Percentiles rank a stretch among this genome's conserved stretches.
Evolutionary conservation across 495 filamentous ascomycete species (phyloP).

Genomic region (Annulohypoxylon moriforme): DNA sequence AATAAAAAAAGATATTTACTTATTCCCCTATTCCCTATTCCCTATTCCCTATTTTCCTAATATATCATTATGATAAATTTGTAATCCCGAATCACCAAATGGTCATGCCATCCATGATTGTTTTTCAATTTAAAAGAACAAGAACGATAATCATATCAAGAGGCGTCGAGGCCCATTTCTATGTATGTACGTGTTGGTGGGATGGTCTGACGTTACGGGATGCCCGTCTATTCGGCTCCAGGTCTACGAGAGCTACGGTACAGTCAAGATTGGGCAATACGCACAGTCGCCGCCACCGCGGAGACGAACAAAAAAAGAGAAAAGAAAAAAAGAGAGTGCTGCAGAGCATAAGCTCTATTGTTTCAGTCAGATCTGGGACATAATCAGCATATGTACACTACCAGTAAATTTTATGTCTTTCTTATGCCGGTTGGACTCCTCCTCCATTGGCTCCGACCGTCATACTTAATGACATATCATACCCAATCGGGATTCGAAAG

Average conservation of each 20-base stretch:
- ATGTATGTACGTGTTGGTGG: constrained; percentile 21
- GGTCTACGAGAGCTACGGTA: constrained; percentile 32
- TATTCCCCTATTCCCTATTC: background rate
- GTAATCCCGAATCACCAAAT: constrained; percentile 1
- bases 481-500: constrained; percentile 42
- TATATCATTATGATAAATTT: background rate
- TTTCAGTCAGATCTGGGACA: constrained; percentile 53
- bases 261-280: constrained; percentile 36
- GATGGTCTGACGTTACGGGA: constrained; percentile 41
- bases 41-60: background rate
- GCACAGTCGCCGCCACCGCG: constrained; percentile 40
- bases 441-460: constrained; percentile 32
- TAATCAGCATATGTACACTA: constrained; percentile 19
- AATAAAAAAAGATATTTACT: background rate
- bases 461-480: constrained; percentile 36
- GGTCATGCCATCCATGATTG: constrained; percentile 11
- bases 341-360: constrained; percentile 44
- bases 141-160: constrained; percentile 13
- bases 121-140: background rate
- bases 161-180: constrained; percentile 6
- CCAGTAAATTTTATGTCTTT: constrained; percentile 30
- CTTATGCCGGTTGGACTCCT: constrained; percentile 14
- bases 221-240: constrained; percentile 40
- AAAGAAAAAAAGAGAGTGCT: constrained; percentile 28
- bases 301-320: constrained; percentile 35